These are phyloP conservation scores for Cocos nucifera DNA, from an alignment of 176 grass and related monocot genomes.

Conservation along the genomic window DNA sequence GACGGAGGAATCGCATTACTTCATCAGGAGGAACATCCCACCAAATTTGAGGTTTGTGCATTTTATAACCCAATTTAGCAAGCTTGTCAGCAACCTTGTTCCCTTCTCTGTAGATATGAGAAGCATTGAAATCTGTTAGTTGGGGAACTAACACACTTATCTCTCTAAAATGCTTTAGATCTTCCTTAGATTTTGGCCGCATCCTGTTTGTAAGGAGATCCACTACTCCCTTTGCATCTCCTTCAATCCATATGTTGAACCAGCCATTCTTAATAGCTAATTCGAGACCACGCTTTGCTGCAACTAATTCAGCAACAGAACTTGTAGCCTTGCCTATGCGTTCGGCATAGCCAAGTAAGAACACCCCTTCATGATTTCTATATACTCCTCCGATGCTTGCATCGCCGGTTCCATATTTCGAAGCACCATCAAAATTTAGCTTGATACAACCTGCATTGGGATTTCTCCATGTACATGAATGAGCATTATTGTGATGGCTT, in stretches of 20 bases:
- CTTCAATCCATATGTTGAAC: slow-evolving; percentile 41
- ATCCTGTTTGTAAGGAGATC: slow-evolving; percentile 16
- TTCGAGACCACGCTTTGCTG: slow-evolving; percentile 45
- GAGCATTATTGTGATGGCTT: background rate
- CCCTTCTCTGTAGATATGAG: slow-evolving; percentile 41
- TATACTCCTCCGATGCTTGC: slow-evolving; percentile 82
- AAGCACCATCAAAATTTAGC: slow-evolving; percentile 85
- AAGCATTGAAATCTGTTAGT: slow-evolving; percentile 24
- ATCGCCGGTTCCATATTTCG: slow-evolving; percentile 24
- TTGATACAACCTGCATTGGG: slow-evolving; percentile 52
- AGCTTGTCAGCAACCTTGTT: slow-evolving; percentile 59
- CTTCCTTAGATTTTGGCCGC: slow-evolving; percentile 11
- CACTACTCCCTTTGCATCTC: slow-evolving; percentile 39
- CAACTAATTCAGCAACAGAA: slow-evolving; percentile 47
- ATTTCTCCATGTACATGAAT: slow-evolving; percentile 32
- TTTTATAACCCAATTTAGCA: slow-evolving; percentile 35
- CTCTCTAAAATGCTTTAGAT: slow-evolving; percentile 22
- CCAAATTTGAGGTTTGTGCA: slow-evolving; percentile 29
- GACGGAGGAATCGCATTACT: slow-evolving; percentile 22
- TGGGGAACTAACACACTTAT: slow-evolving; percentile 27
- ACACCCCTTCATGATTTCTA: slow-evolving; percentile 56
- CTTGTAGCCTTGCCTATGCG: slow-evolving; percentile 45
- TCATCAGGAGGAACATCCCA: slow-evolving; percentile 33
- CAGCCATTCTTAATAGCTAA: slow-evolving; percentile 47
- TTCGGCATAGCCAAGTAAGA: slow-evolving; percentile 70